These are phyloP conservation scores for Fonsecaea nubica DNA, from an alignment of 2,329 filamentous ascomycete genomes.

Conservation along the genomic window DNA sequence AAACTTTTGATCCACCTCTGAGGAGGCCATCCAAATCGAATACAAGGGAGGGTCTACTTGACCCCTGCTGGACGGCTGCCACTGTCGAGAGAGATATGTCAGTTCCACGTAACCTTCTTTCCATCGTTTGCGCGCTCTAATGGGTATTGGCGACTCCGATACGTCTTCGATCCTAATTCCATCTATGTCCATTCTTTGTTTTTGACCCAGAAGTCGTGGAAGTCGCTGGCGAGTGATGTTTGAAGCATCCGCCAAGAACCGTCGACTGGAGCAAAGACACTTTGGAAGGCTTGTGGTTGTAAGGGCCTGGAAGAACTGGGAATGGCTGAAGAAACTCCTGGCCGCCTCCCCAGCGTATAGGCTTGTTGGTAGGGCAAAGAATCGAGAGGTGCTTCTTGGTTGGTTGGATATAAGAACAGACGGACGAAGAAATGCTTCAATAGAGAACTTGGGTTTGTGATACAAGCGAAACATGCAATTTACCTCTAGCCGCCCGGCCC, in stretches of 20 bases:
- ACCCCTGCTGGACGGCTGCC: slow-evolving; percentile 36
- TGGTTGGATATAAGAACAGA: neutral
- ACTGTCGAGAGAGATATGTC: slow-evolving; percentile 44
- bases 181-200: slow-evolving; percentile 24
- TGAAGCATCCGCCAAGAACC: slow-evolving; percentile 21
- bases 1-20: slow-evolving; percentile 97
- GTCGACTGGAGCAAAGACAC: slow-evolving; percentile 17
- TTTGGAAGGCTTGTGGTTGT: slow-evolving; percentile 10
- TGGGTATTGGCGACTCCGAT: slow-evolving; percentile 8
- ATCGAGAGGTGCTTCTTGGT: neutral
- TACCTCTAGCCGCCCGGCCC: slow-evolving; percentile 35
- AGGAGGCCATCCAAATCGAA: slow-evolving; percentile 79
- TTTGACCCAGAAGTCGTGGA: slow-evolving; percentile 11
- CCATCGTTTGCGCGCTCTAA: slow-evolving; percentile 24
- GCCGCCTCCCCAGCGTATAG: neutral
- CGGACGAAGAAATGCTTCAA: slow-evolving; percentile 3
- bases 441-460: slow-evolving; percentile 21
- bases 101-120: slow-evolving; percentile 39
- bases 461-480: slow-evolving; percentile 34
- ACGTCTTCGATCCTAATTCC: neutral
- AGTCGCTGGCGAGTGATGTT: neutral
- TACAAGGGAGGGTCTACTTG: slow-evolving; percentile 44
- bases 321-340: neutral
- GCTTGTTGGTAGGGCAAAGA: neutral
- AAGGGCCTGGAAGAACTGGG: neutral